Conservation (phyloP, 345 rosid genomes). For the Brassica carinata region DNA sequence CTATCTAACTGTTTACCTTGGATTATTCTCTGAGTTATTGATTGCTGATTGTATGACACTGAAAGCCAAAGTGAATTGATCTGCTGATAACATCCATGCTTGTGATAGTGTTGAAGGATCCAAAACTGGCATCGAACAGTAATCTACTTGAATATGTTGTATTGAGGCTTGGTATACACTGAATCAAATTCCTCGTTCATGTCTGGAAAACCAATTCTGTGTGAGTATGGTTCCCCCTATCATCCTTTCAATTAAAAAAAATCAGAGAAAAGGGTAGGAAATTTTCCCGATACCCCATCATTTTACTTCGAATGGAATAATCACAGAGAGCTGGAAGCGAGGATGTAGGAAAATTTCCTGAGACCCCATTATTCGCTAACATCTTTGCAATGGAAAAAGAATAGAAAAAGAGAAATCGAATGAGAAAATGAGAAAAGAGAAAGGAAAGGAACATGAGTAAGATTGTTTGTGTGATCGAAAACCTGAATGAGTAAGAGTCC, state of each 20-base stretch:
- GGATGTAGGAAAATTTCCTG: background rate
- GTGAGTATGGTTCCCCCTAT: background rate
- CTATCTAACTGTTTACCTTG: background rate
- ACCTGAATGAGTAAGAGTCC: background rate
- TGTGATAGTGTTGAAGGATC: background rate
- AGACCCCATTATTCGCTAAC: background rate
- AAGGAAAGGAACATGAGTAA: background rate
- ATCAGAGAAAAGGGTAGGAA: background rate
- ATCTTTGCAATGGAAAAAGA: background rate
- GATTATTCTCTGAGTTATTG: background rate
- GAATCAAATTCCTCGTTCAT: background rate
- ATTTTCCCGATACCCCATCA: background rate
- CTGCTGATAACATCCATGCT: background rate
- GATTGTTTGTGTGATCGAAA: background rate
- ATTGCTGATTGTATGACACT: background rate
- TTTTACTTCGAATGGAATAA: background rate
- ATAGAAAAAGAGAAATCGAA: background rate
- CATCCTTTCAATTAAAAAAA: background rate
- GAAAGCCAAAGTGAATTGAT: no score
- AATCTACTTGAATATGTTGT: no score
- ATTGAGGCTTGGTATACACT: background rate
- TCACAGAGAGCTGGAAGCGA: background rate
- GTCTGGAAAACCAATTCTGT: background rate
- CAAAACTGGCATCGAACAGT: background rate
- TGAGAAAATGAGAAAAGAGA: background rate